Evolutionary conservation across 495 filamentous ascomycete species (phyloP).

Genomic region (Neurospora discreta): DNA sequence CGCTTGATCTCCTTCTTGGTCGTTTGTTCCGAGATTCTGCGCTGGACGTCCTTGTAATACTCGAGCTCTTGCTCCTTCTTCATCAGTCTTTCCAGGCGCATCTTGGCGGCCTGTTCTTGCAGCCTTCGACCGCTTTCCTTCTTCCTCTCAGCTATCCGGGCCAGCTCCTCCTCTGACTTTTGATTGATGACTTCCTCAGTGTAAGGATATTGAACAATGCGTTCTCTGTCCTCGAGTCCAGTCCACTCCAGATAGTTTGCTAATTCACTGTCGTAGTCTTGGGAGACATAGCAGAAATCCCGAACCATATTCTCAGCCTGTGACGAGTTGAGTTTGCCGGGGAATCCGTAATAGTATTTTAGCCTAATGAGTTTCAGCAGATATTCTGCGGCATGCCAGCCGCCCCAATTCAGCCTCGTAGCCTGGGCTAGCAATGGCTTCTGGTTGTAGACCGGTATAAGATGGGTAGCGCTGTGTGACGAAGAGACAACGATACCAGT

Average conservation of each 20-base stretch:
- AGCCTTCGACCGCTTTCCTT: constrained; percentile 84
- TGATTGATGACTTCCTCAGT: constrained; percentile 80
- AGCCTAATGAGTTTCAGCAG: constrained; percentile 76
- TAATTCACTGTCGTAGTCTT: constrained; percentile 70
- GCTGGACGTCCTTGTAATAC: constrained; percentile 77
- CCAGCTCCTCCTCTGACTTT: constrained; percentile 88
- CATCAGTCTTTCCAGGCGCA: constrained; percentile 87
- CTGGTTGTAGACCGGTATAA: constrained; percentile 83
- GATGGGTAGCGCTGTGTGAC: constrained; percentile 83
- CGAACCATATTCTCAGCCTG: constrained; percentile 80
- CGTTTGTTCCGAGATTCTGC: constrained; percentile 42
- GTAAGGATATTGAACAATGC: constrained; percentile 83
- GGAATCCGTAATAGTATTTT: constrained; percentile 81
- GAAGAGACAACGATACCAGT: constrained; percentile 85
- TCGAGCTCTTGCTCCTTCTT: constrained; percentile 92
- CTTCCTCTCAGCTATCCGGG: constrained; percentile 74
- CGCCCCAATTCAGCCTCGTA: constrained; percentile 89
- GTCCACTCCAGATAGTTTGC: constrained; percentile 70
- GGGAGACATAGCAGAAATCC: constrained; percentile 83
- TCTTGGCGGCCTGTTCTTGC: constrained; percentile 94
- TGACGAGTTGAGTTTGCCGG: constrained; percentile 67
- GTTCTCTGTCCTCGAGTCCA: constrained; percentile 77
- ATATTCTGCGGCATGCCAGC: constrained; percentile 80
- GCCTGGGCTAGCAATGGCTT: constrained; percentile 75
- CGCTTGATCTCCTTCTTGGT: constrained; percentile 85